phyloP scores from a whole-genome alignment of 2,329 filamentous ascomycete species.

The Fusarium hainanense region DNA sequence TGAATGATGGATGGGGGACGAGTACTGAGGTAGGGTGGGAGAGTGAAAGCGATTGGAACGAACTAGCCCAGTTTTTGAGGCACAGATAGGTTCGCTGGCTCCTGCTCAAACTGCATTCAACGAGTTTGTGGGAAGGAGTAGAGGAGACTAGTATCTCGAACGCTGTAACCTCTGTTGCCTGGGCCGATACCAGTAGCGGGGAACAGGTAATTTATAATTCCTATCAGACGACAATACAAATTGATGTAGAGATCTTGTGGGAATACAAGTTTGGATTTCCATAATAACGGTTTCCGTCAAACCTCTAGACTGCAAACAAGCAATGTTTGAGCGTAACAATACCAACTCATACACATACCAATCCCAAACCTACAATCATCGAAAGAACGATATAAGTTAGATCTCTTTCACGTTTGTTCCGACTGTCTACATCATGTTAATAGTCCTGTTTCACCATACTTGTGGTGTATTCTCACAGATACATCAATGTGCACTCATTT shows the following conservation, averaged over 20 bases:
- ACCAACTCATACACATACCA: background rate
- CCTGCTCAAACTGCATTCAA: background rate
- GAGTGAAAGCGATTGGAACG: background rate
- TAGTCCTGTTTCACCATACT: background rate
- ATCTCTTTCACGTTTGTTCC: background rate
- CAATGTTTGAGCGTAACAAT: background rate
- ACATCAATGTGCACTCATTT: conserved; percentile 20
- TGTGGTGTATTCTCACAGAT: conserved; percentile 2
- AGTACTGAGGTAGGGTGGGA: background rate
- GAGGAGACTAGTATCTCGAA: background rate
- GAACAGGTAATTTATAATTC: background rate
- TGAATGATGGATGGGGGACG: background rate
- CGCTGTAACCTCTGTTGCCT: background rate
- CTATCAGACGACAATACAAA: background rate
- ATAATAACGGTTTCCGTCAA: background rate
- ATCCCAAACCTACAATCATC: background rate
- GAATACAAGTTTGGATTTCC: background rate
- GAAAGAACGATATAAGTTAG: background rate
- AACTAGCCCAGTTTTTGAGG: background rate
- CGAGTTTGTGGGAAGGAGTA: conserved; percentile 18
- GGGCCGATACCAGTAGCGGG: background rate
- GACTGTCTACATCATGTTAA: background rate
- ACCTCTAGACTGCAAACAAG: background rate
- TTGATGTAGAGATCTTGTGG: background rate
- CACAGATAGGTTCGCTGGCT: background rate